Evolutionary conservation across 371 early-diverging fungal genomes (phyloP).

Genomic region (Rhizopus microsporus): DNA sequence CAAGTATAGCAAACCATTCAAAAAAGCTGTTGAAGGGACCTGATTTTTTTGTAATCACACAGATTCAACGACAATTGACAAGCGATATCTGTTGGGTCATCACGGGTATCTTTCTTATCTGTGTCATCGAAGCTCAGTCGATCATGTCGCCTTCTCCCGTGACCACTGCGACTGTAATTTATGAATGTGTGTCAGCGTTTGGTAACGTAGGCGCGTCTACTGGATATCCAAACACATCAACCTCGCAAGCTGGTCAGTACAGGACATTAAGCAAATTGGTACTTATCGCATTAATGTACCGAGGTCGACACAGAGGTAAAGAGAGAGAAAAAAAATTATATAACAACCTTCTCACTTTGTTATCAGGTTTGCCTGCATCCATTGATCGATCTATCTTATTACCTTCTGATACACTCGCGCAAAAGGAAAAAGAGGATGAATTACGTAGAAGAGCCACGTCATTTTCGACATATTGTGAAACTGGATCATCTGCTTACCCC

Average conservation of each 20-base stretch:
- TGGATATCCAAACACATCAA: slow-evolving; percentile 38
- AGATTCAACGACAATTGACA: slow-evolving; percentile 45
- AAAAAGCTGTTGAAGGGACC: slow-evolving; percentile 36
- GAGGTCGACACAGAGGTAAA: slow-evolving; percentile 47
- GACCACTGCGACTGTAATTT: slow-evolving; percentile 39
- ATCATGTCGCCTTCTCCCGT: slow-evolving; percentile 44
- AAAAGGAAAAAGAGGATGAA: slow-evolving; percentile 32
- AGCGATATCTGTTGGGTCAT: slow-evolving; percentile 52
- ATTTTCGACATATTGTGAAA: slow-evolving; percentile 10
- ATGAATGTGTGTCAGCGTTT: slow-evolving; percentile 49
- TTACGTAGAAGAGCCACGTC: slow-evolving; percentile 26
- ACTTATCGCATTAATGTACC: slow-evolving; percentile 41
- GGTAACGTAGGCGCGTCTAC: slow-evolving; percentile 43
- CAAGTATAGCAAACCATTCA: slow-evolving; percentile 38
- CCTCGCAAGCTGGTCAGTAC: slow-evolving; percentile 43
- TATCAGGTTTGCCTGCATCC: slow-evolving; percentile 41
- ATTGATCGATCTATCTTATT: slow-evolving; percentile 51
- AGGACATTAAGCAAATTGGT: slow-evolving; percentile 40
- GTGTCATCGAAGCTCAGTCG: slow-evolving; percentile 30
- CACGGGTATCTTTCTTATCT: slow-evolving; percentile 36
- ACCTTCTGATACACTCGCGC: slow-evolving; percentile 39
- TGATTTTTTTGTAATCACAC: slow-evolving; percentile 46
- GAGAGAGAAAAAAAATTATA: background rate
- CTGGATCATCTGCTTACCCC: background rate
- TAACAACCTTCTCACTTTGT: background rate